These are phyloP conservation scores for Nissolia schottii DNA, from an alignment of 306 rosid genomes.

Conservation along the genomic window DNA sequence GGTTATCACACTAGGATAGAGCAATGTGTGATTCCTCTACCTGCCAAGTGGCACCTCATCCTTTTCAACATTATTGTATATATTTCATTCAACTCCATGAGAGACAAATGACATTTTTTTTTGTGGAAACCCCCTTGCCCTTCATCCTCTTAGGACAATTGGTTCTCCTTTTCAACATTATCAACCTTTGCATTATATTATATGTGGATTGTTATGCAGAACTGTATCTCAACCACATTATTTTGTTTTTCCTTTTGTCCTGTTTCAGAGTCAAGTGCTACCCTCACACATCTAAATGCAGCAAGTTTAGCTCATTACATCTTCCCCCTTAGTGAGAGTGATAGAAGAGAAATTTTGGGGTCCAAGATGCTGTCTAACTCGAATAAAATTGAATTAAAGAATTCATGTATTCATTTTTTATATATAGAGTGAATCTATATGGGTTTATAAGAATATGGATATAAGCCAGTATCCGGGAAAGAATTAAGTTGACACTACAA, in stretches of 20 bases:
- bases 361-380: neutral
- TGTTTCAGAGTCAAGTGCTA: neutral
- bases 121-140: constrained; percentile 40
- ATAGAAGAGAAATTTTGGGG: neutral
- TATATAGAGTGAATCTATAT: neutral
- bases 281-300: constrained; percentile 13
- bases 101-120: neutral
- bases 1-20: constrained; percentile 66
- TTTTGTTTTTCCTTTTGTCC: neutral
- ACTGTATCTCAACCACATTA: constrained; percentile 31
- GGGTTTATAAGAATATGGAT: constrained; percentile 7
- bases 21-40: constrained; percentile 58
- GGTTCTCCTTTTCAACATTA: neutral
- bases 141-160: constrained; percentile 27
- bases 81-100: constrained; percentile 5
- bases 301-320: neutral
- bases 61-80: neutral
- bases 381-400: neutral
- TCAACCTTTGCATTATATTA: neutral
- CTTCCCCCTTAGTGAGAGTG: neutral
- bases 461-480: constrained; percentile 1
- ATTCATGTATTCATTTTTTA: constrained; percentile 11
- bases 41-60: constrained; percentile 52
- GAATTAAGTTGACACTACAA: neutral
- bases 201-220: constrained; percentile 34